Evolutionary conservation across 768 basidiomycete species (phyloP).

Genomic region (Tephrocybe rancida): DNA sequence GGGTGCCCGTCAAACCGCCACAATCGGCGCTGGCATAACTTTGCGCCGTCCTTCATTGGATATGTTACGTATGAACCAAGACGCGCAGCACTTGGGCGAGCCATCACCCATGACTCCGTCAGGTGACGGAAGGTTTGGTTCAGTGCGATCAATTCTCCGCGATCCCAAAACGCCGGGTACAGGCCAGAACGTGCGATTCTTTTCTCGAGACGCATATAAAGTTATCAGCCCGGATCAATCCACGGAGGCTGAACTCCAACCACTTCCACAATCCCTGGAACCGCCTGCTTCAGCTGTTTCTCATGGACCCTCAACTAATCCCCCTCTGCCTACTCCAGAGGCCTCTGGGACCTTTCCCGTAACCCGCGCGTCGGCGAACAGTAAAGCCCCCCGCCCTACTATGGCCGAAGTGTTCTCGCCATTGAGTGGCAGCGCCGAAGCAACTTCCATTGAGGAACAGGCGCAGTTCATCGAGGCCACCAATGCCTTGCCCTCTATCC

Average conservation of each 20-base stretch:
- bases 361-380: conserved; percentile 32
- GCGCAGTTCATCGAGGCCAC: conserved; percentile 27
- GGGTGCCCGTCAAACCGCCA: conserved; percentile 3
- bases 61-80: conserved; percentile 31
- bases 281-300: conserved; percentile 18
- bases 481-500: conserved; percentile 37
- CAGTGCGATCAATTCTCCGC: conserved; percentile 73
- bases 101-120: conserved; percentile 28
- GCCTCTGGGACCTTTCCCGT: conserved; percentile 29
- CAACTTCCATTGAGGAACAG: conserved; percentile 10
- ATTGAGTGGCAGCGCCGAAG: conserved; percentile 25
- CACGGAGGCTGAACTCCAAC: conserved; percentile 38
- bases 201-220: conserved; percentile 68
- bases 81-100: conserved; percentile 15
- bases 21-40: conserved; percentile 17
- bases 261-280: conserved; percentile 27
- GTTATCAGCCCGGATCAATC: conserved; percentile 69
- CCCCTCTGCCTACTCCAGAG: conserved; percentile 26
- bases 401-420: conserved; percentile 55
- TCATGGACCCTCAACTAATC: conserved; percentile 30
- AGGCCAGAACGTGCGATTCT: conserved; percentile 80
- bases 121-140: conserved; percentile 44
- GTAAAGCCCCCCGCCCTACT: conserved; percentile 43
- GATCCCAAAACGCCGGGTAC: conserved; percentile 73
- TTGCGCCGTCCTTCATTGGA: conserved; percentile 41